Evolutionary conservation across 1,139 yeast genomes (phyloP), one percentile per base, ranked within the genome.

Genomic region (Pichia sp.): DNA sequence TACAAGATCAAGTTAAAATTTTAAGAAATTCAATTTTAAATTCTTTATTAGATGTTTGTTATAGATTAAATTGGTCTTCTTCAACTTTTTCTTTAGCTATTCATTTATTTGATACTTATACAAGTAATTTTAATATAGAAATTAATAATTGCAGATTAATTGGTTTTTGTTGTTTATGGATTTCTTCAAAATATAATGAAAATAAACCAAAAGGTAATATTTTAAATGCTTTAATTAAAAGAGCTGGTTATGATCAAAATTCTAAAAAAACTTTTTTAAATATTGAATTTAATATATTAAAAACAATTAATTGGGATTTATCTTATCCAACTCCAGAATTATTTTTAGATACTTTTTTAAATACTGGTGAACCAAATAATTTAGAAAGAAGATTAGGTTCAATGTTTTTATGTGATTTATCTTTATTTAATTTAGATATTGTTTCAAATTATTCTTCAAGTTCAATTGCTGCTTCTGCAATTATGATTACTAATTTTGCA

Each of bases 131-230:
- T 48, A 69, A 72, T 40, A 78, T 77, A 46, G 71, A 72, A 58
- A 72, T 73, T 50, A 71, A 70, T 51, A 82, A 79, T 58, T 82
- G 78, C 60, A 87, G 82, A 58, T 66, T 83, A 50, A 66, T 82
- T 49, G 90, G 89, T 3, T 69, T 83, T 49, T 78, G 87, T 27
- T 74, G 86, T 51, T 66, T 84, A 41, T 84, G 92, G 94, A 74
- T 82, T 42, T 74, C 85, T 37, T 78, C 87, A 51, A 84, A 84
- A 64, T 81, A 76, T 60, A 70, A 78, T 62, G 92, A 83, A 59
- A 70, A 79, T 46, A 84, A 84, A 63, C 75, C 75, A 54, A 78
- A 78, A 58, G 76, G 81, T 40, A 86, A 87, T 28, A 67, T 77
- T 23, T 62, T 78, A 50, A 71, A 73, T 53, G 79, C 76, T 54